Conservation (phyloP, 2,329 filamentous ascomycete genomes). For the Rosellinia necatrix region DNA sequence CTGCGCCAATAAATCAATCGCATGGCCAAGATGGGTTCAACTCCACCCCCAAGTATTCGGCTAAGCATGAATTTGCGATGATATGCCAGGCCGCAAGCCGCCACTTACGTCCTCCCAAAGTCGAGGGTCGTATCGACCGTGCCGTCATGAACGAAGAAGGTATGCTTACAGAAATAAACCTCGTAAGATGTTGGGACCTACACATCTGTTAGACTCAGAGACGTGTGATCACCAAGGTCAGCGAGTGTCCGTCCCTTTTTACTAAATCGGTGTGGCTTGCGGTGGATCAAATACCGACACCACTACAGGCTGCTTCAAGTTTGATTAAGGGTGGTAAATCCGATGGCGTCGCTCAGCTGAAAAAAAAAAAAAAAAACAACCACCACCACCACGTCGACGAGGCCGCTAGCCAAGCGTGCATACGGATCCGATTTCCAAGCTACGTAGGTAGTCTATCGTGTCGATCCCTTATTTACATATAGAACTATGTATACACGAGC, state of each 20-base stretch:
- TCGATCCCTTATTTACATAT: no score
- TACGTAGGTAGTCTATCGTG: no score
- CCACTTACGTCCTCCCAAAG: no score
- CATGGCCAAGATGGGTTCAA: conserved; percentile 11
- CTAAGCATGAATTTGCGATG: conserved; percentile 8
- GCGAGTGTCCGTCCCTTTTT: neutral
- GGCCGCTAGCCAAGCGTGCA: neutral
- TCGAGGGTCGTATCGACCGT: neutral
- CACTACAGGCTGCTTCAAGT: neutral
- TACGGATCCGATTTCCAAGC: neutral
- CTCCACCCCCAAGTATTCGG: neutral
- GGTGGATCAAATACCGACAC: conserved; percentile 8
- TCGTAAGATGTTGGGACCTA: neutral
- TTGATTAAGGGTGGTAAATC: no score
- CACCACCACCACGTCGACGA: no score
- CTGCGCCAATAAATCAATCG: neutral
- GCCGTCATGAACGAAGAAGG: neutral
- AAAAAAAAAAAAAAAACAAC: no score
- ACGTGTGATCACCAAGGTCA: neutral
- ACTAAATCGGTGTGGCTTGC: conserved; percentile 11
- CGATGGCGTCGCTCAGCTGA: conserved; percentile 19
- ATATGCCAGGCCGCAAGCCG: conserved; percentile 3
- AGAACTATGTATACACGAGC: no score
- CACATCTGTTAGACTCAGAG: neutral
- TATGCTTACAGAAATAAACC: neutral